A percentile compares a stretch with the other conserved stretches of the same genome.
Conservation (phyloP, 805 yeast genomes). For the Suhomyces sp. region DNA sequence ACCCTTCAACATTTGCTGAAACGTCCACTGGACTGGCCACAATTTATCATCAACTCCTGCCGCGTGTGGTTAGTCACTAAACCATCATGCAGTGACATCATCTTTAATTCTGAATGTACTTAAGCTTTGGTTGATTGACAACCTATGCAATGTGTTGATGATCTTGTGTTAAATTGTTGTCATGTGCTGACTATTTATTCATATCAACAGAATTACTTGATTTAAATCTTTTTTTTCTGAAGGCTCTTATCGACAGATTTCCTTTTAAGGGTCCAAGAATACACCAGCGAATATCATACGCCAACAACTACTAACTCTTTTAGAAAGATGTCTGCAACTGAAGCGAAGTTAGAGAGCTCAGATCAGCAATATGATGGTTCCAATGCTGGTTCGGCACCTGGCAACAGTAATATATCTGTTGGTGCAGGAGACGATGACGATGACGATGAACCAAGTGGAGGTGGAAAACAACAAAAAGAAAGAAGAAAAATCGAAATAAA, state of each 20-base stretch:
- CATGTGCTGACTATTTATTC: background rate
- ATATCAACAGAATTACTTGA: constrained; percentile 5
- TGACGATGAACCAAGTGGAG: constrained; percentile 48
- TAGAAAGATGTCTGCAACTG: constrained; percentile 37
- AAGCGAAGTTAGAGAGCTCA: constrained; percentile 34
- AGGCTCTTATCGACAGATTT: constrained; percentile 22
- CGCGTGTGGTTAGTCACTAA: background rate
- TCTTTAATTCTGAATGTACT: background rate
- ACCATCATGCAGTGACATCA: background rate
- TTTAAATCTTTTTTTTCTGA: constrained; percentile 2
- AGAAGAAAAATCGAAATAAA: constrained; percentile 92
- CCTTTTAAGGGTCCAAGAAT: background rate
- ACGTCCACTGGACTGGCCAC: background rate
- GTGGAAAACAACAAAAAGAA: constrained; percentile 52
- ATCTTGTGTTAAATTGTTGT: background rate
- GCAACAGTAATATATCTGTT: constrained; percentile 22
- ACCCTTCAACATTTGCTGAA: background rate
- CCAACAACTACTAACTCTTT: constrained; percentile 15
- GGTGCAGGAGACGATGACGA: constrained; percentile 44
- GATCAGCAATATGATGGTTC: constrained; percentile 20
- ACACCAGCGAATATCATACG: background rate
- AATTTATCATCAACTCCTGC: background rate
- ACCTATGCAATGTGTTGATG: background rate
- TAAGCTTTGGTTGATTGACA: background rate
- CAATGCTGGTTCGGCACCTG: constrained; percentile 10